Percentiles rank a stretch among this genome's conserved stretches.
phyloP scores from a whole-genome alignment of 257 asterid genomes.

The Solanum chiquidenum region DNA sequence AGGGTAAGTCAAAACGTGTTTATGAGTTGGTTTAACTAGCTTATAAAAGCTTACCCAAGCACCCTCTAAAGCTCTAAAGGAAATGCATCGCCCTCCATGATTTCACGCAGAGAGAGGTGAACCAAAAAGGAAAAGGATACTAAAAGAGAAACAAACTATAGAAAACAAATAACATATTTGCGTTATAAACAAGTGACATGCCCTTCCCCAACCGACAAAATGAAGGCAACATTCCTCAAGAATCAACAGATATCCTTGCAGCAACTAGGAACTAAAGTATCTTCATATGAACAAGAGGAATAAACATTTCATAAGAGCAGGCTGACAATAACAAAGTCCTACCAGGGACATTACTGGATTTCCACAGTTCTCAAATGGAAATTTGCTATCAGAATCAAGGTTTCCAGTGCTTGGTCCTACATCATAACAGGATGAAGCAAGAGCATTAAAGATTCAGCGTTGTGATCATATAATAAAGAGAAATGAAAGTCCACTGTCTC shows the following conservation, averaged over 20 bases:
- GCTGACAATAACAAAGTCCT: not conserved
- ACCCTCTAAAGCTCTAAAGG: not conserved
- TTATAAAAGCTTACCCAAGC: not conserved
- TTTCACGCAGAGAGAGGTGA: not conserved
- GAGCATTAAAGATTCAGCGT: not conserved
- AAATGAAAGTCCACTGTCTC: not conserved
- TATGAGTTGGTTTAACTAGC: not conserved
- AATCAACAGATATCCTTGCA: not conserved
- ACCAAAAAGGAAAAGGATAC: not conserved
- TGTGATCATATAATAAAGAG: not conserved
- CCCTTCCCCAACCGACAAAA: not conserved
- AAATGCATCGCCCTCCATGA: not conserved
- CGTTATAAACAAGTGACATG: not conserved
- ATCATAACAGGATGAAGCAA: constrained; percentile 1
- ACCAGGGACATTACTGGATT: constrained; percentile 94
- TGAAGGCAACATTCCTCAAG: not conserved
- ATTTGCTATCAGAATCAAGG: constrained; percentile 38
- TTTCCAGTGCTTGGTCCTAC: constrained; percentile 43
- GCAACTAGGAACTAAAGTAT: not conserved
- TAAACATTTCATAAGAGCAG: not conserved
- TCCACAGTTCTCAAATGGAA: constrained; percentile 64
- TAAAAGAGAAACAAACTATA: not conserved
- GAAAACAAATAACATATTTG: not conserved
- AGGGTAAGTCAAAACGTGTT: not conserved
- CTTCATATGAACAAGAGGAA: not conserved